Base-by-base conservation (phyloP, 2,329 filamentous ascomycete species). In the Beauveria bassiana region DNA sequence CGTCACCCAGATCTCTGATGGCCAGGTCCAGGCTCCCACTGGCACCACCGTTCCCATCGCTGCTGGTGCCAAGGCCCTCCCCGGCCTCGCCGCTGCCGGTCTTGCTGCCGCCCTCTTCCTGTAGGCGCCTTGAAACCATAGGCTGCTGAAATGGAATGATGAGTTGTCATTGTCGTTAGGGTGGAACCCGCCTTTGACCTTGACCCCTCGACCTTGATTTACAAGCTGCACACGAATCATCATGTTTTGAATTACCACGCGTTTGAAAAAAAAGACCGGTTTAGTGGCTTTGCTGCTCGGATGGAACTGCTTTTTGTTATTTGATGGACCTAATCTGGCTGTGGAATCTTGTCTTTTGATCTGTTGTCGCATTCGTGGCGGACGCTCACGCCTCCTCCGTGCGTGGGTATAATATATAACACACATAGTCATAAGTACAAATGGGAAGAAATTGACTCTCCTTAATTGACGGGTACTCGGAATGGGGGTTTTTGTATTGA, bases 1-100 rank as follows among this genome's bases (percentile, higher is more conserved):
- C 3, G 65, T 70, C 16, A 68, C 65, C 50, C 72, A 75, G 62
- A 70, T 72, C 12, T 60, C 66, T 1, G 71, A 73, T 56, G 72
- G 72, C 6, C 68, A 71, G 62, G 64, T 72, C 31, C 68, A 72
- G 59, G 70, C 68, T 26, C 68, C 40, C 1, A 65, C 73, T 16
- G 26, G 56, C 40, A 42, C 62, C 16, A 56, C 34, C 5, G 31
- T 55, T 46, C 28, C 34, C 54, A 34, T 57, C 7, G 64, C 64
- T 12, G 60, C 45, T 14, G 59, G 42, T 46, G 51, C 62, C 52
- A 66, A 68, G 64, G 66, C 54, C 1, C 63, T 66, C 22, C 67
- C 66, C 14, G 63, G 52, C 46, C 59, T 61, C 42, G 31, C 56
- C 38, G 59, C 49, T 8, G 59, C 59, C 18, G 62, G 56, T 52